These are phyloP conservation scores for Glycine latifolia DNA, from an alignment of 306 rosid genomes.

Conservation along the genomic window DNA sequence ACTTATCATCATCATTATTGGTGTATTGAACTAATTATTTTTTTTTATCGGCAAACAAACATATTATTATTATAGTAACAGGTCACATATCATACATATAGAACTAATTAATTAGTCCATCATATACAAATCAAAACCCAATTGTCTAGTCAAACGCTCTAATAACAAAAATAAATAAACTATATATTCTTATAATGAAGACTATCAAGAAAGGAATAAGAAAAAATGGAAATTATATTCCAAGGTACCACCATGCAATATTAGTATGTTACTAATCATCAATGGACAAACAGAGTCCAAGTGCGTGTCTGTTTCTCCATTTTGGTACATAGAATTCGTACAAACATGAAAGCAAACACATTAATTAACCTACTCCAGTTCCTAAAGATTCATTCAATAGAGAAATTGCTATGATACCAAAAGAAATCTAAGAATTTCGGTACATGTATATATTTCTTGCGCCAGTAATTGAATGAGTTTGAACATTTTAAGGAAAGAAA, in stretches of 20 bases:
- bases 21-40: not conserved
- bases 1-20: not conserved
- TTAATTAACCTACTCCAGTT: not conserved
- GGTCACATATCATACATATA: no score
- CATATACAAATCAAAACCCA: not conserved
- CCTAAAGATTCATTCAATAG: not conserved
- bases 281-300: not conserved
- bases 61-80: no score
- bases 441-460: no score
- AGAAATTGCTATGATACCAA: not conserved
- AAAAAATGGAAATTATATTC: conserved; percentile 30
- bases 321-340: not conserved
- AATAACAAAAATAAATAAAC: not conserved
- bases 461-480: not conserved
- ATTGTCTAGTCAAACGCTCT: not conserved
- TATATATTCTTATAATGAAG: not conserved
- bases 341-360: not conserved
- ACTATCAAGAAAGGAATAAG: not conserved
- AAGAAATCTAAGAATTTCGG: not conserved
- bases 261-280: not conserved
- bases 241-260: not conserved
- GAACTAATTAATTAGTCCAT: not conserved
- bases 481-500: not conserved
- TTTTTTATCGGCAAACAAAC: no score
- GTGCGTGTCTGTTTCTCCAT: no score